Conservation (phyloP, 192 early-diverging fungal species). For the Podila horticola region DNA sequence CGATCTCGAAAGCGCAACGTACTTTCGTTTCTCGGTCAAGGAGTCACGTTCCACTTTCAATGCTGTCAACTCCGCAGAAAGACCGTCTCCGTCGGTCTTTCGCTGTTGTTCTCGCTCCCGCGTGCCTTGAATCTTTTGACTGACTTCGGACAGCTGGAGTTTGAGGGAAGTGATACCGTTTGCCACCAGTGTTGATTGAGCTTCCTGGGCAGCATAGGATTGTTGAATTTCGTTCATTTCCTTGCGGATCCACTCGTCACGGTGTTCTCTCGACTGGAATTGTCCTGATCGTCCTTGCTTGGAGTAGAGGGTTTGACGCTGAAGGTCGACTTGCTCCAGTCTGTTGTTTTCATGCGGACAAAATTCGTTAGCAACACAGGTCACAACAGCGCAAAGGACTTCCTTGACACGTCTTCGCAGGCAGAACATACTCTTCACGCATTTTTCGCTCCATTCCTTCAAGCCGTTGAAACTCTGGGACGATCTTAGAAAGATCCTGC, state of each 20-base stretch:
- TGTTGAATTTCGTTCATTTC: slow-evolving; percentile 76
- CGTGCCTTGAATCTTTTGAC: slow-evolving; percentile 18
- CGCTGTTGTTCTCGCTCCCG: slow-evolving; percentile 22
- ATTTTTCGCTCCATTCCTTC: slow-evolving; percentile 65
- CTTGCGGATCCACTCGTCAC: slow-evolving; percentile 79
- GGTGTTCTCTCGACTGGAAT: slow-evolving; percentile 76
- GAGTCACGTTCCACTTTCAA: slow-evolving; percentile 62
- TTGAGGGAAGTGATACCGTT: slow-evolving; percentile 44
- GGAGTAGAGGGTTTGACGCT: slow-evolving; percentile 80
- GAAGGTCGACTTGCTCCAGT: slow-evolving; percentile 69
- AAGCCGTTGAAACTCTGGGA: slow-evolving; percentile 73
- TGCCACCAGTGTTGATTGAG: slow-evolving; percentile 61
- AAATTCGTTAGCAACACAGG: background rate
- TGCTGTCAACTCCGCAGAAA: slow-evolving; percentile 6
- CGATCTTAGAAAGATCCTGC: slow-evolving; percentile 67
- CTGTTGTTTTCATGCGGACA: slow-evolving; percentile 44
- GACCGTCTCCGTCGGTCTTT: slow-evolving; percentile 8
- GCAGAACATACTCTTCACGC: slow-evolving; percentile 68
- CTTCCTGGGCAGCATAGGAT: slow-evolving; percentile 60
- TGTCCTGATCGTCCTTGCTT: slow-evolving; percentile 88
- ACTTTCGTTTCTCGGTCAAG: slow-evolving; percentile 78
- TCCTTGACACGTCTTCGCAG: too few species aligned
- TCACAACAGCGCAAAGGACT: too few species aligned
- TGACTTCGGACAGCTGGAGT: slow-evolving; percentile 31
- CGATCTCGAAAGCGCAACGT: slow-evolving; percentile 14